Evolutionary conservation across 768 basidiomycete genomes (phyloP), one percentile per base, ranked within the genome.

Genomic region (Lepiota venenata): DNA sequence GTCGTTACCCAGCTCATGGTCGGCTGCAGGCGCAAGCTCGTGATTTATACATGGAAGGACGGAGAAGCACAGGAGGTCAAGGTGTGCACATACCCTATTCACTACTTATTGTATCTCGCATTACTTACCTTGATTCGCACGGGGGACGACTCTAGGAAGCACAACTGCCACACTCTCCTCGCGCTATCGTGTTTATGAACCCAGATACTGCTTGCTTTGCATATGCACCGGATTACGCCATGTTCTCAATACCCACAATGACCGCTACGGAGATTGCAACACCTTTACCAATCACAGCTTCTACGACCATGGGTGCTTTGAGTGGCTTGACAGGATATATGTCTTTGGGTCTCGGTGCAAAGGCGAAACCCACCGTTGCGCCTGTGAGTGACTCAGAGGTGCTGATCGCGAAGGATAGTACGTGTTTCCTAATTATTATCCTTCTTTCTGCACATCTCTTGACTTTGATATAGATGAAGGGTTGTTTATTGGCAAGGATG

Each of bases 1-100:
- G 68, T 86, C 20, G 73, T 91, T n/a, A 93, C 93, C 0, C 78
- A 80, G 52, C 77, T 99, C 14, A 76, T 91, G 11, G 78, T 97
- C 3, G 96, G 94, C 22, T 97, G 95, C 66, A 74, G 88, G 57
- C 79, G 93, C 58, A 92, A 86, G 65, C 82, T 91, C 6, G 85
- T 94, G 0, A 71, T 97, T 14, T 93, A 94, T 66, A 80, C 82
- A 7, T 95, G 93, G 88, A 85, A 80, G 57, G 91, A 94, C 61
- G 89, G 91, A 15, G 87, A 93, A 55, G 77, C 84, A 21, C 84
- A 91, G 58, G 85, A 84, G 40, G 67, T 76, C 46, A 85, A 83
- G 74, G 91, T 91, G 61, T 50, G 77, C 60, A 15, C 4, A n/a
- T 27, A 12, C 21, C 44, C 12, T 41, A 18, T 29, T 56, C 55